Conservation (phyloP, 192 early-diverging fungal genomes). For the Rhizophagus prolifer region DNA sequence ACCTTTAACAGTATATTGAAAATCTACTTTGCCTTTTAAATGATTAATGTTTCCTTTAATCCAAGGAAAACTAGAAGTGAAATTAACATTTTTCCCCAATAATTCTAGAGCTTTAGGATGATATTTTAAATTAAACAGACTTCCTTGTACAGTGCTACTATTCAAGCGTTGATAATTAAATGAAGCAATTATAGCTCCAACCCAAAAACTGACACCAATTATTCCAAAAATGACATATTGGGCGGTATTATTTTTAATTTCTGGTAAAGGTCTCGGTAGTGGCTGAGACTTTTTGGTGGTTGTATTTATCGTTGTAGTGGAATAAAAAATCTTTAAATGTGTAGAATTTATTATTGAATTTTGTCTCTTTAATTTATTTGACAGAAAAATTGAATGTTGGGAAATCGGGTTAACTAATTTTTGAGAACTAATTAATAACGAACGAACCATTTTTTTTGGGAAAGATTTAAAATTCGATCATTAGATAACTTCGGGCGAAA, state of each 20-base stretch:
- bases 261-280: slow-evolving; percentile 32
- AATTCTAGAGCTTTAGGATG: slow-evolving; percentile 45
- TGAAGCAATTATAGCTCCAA: slow-evolving; percentile 47
- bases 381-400: not conserved
- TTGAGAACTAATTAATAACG: not conserved
- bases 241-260: slow-evolving; percentile 23
- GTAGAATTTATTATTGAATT: not conserved
- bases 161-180: slow-evolving; percentile 60
- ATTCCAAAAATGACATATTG: slow-evolving; percentile 38
- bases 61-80: slow-evolving; percentile 57
- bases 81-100: slow-evolving; percentile 56
- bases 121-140: slow-evolving; percentile 59
- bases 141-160: slow-evolving; percentile 54
- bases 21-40: slow-evolving; percentile 58
- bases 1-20: slow-evolving; percentile 52
- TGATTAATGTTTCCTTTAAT: slow-evolving; percentile 62
- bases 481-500: too few relatives aligned
- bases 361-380: not conserved
- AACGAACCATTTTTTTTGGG: not conserved
- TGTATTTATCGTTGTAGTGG: not conserved
- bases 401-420: not conserved
- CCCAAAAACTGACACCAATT: slow-evolving; percentile 52
- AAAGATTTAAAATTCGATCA: not conserved
- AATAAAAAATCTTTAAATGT: not conserved
- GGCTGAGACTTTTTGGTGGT: not conserved